phyloP scores from a whole-genome alignment of 345 rosid species.

The Pugionium cornutum region DNA sequence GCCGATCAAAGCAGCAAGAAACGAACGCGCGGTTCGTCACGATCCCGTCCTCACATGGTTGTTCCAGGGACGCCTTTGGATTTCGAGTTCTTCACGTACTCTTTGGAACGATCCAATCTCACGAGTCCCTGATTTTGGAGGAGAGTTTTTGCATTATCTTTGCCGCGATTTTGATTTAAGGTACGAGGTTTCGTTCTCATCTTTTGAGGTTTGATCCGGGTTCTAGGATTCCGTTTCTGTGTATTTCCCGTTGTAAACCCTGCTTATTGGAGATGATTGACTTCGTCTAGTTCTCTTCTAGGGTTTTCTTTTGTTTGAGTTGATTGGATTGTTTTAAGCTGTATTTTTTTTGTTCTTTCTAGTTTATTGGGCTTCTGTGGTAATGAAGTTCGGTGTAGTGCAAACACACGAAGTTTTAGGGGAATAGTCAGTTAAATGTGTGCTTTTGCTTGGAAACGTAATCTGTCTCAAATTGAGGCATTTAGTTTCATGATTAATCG shows the following conservation, averaged over 20 bases:
- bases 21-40: constrained; percentile 43
- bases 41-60: constrained; percentile 68
- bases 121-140: constrained; percentile 30
- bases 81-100: constrained; percentile 46
- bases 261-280: constrained; percentile 35
- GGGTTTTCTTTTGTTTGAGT: constrained; percentile 32
- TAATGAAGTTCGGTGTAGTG: constrained; percentile 43
- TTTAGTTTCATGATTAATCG: constrained; percentile 31
- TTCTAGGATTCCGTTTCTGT: constrained; percentile 40
- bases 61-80: constrained; percentile 48
- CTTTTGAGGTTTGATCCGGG: constrained; percentile 41
- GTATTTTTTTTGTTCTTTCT: constrained; percentile 14
- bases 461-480: constrained; percentile 26
- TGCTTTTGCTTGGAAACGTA: constrained; percentile 14
- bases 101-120: constrained; percentile 35
- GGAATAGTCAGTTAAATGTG: constrained; percentile 29
- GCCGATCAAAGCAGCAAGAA: constrained; percentile 77
- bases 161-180: constrained; percentile 34
- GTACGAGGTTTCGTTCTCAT: constrained; percentile 33
- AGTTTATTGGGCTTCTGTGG: constrained; percentile 35
- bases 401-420: constrained; percentile 35
- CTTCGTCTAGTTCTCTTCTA: constrained; percentile 37
- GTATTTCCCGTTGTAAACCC: background rate
- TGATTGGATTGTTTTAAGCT: constrained; percentile 5
- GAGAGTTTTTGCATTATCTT: background rate